Evolutionary conservation across 2,329 filamentous ascomycete species (phyloP), one percentile per base, ranked within the genome.

Genomic region (Trichoderma koningii): DNA sequence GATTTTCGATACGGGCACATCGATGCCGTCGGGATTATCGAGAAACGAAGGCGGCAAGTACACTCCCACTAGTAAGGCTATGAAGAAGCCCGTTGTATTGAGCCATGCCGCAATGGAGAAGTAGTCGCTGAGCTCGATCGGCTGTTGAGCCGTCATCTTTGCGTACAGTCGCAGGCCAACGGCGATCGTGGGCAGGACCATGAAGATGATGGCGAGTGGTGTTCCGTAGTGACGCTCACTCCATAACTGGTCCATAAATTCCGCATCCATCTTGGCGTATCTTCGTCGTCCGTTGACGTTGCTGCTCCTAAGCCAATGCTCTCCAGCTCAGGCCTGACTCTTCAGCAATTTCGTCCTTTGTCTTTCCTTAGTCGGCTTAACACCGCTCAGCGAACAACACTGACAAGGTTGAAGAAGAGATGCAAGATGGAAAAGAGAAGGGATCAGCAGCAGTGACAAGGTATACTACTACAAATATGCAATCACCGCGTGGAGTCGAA

Each of bases 141-240:
- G 48, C 50, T 62, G 59, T 34, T 42, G 59, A 45, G 59, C 59
- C 0, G 59, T 62, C n/a, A 53, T 52, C 59, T 62, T 62, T 28
- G 59, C 59, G 38, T 62, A 62, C 48, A 62, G 23, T 17, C 59
- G 59, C 38, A 62, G 15, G n/a, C 26, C 41, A 10, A 62, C 59
- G 48, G 59, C 59, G 26, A 62, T 44, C 14, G 59, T 62, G 23
- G 59, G 59, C 38, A 62, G 6, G 1, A 53, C 19, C 59, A 62
- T 62, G 48, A 62, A 62, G 48, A 62, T 62, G 14, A 62, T 45
- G 23, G 59, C 34, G 15, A 62, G 59, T 4, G 59, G 59, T 34
- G 59, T 62, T 34, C 59, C 59, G 19, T 62, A 62, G 42, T 62
- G 59, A 23, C 59, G 59, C 47, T 62, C 23, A 44, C 59, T 62